phyloP scores from a whole-genome alignment of 177 flowering plant species.

The Vitis hybrid region DNA sequence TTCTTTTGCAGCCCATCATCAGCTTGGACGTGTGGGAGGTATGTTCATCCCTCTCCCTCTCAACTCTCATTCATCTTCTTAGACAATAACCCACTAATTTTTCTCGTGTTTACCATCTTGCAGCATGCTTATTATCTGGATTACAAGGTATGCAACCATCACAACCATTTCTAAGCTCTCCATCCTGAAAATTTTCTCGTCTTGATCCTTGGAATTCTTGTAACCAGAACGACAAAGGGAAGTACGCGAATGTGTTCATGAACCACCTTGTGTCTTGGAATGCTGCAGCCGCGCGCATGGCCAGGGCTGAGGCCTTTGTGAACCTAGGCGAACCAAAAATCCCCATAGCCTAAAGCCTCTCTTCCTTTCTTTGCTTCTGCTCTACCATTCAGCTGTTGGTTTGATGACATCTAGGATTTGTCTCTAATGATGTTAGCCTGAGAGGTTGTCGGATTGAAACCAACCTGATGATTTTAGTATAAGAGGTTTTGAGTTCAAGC shows the following conservation, averaged over 20 bases:
- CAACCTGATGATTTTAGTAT: too few relatives aligned
- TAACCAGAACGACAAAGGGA: constrained; percentile 67
- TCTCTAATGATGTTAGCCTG: too few relatives aligned
- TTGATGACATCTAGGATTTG: too few relatives aligned
- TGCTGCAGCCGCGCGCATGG: constrained; percentile 66
- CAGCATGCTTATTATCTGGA: constrained; percentile 93
- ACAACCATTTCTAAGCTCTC: background rate
- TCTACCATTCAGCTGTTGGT: too few relatives aligned
- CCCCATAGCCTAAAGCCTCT: constrained; percentile 59
- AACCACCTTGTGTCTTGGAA: constrained; percentile 90
- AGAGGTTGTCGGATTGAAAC: too few relatives aligned
- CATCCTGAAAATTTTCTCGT: background rate
- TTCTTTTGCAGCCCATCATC: constrained; percentile 74
- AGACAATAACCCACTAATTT: background rate
- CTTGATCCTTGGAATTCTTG: constrained; percentile 1
- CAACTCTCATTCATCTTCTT: constrained; percentile 3
- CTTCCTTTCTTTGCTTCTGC: too few relatives aligned
- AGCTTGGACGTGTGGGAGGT: constrained; percentile 96
- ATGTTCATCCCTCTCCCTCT: constrained; percentile 11
- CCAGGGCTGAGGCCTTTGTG: constrained; percentile 77
- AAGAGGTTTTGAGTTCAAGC: too few relatives aligned
- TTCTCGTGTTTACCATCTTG: constrained; percentile 30
- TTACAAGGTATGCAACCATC: constrained; percentile 60
- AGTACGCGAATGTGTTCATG: constrained; percentile 66
- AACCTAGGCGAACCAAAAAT: constrained; percentile 88